Percentiles rank a stretch among this genome's conserved stretches.
Evolutionary conservation across 805 yeast species (phyloP).

Genomic region (Metschnikowia baotianmanensis): DNA sequence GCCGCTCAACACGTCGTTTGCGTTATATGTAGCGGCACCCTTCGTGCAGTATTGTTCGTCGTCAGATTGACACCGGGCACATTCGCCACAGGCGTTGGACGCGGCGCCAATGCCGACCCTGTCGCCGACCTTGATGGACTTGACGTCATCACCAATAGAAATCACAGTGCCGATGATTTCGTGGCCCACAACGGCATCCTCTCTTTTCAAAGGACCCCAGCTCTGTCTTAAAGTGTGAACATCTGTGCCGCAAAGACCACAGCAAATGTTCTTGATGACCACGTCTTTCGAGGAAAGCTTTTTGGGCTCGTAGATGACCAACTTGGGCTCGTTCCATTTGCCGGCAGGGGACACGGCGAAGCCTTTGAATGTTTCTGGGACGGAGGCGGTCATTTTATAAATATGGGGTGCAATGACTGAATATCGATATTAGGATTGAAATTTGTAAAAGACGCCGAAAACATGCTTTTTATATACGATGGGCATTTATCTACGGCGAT

Average conservation of each 20-base stretch:
- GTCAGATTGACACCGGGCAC: slow-evolving; percentile 47
- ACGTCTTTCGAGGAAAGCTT: slow-evolving; percentile 22
- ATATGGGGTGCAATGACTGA: neutral
- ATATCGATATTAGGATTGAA: too few species aligned
- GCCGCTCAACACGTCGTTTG: slow-evolving; percentile 30
- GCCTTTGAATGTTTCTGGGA: slow-evolving; percentile 60
- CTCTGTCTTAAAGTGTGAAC: slow-evolving; percentile 17
- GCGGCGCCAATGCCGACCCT: slow-evolving; percentile 23
- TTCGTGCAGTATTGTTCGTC: slow-evolving; percentile 45
- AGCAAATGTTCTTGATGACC: slow-evolving; percentile 28
- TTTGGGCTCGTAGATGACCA: slow-evolving; percentile 50
- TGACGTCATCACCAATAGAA: slow-evolving; percentile 18
- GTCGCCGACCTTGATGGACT: slow-evolving; percentile 19
- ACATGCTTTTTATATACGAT: slow-evolving; percentile 1
- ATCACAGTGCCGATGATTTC: slow-evolving; percentile 60
- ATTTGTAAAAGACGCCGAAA: too few species aligned
- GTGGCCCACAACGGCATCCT: slow-evolving; percentile 56
- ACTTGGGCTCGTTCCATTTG: slow-evolving; percentile 57
- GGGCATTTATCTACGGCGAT: slow-evolving; percentile 1
- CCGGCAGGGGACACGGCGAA: slow-evolving; percentile 50
- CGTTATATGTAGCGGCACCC: slow-evolving; percentile 51
- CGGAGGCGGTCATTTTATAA: slow-evolving; percentile 10
- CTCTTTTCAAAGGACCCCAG: slow-evolving; percentile 20
- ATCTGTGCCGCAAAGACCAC: slow-evolving; percentile 23
- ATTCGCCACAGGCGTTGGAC: slow-evolving; percentile 30